These are phyloP conservation scores for Lachancea kluyveri DNA, from an alignment of 805 yeast species.

Conservation along the genomic window DNA sequence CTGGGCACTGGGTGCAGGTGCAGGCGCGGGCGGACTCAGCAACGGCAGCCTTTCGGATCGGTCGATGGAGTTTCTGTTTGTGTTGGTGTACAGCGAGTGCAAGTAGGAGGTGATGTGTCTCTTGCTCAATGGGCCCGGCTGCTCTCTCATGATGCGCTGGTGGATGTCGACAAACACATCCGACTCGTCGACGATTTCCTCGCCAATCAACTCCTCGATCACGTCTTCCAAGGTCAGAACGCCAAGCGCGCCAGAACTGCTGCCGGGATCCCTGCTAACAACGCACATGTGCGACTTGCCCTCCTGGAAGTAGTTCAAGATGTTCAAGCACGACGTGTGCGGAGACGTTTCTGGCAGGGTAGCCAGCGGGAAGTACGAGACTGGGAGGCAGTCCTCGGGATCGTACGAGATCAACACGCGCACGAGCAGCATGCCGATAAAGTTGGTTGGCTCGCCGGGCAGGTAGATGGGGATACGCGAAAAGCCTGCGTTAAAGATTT, in stretches of 20 bases:
- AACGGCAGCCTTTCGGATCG: conserved; percentile 5
- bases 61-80: conserved; percentile 24
- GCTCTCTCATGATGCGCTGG: conserved; percentile 71
- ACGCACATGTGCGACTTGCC: conserved; percentile 97
- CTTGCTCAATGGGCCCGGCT: conserved; percentile 71
- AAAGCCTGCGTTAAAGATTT: conserved; percentile 88
- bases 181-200: conserved; percentile 93
- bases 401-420: conserved; percentile 90
- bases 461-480: conserved; percentile 90
- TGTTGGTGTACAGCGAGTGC: conserved; percentile 49
- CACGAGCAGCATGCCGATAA: conserved; percentile 91
- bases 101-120: conserved; percentile 63
- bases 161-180: conserved; percentile 91
- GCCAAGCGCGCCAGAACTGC: conserved; percentile 77
- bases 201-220: conserved; percentile 97
- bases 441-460: conserved; percentile 84
- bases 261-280: conserved; percentile 82
- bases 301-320: conserved; percentile 92
- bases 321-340: conserved; percentile 88
- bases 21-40: conserved; percentile 1
- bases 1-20: conserved; percentile 1
- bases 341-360: conserved; percentile 92
- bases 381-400: conserved; percentile 92
- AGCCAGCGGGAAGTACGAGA: conserved; percentile 89
- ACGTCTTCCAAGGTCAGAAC: conserved; percentile 93